phyloP scores from a whole-genome alignment of 2,329 filamentous ascomycete genomes.

The Tolypocladium nubicola region DNA sequence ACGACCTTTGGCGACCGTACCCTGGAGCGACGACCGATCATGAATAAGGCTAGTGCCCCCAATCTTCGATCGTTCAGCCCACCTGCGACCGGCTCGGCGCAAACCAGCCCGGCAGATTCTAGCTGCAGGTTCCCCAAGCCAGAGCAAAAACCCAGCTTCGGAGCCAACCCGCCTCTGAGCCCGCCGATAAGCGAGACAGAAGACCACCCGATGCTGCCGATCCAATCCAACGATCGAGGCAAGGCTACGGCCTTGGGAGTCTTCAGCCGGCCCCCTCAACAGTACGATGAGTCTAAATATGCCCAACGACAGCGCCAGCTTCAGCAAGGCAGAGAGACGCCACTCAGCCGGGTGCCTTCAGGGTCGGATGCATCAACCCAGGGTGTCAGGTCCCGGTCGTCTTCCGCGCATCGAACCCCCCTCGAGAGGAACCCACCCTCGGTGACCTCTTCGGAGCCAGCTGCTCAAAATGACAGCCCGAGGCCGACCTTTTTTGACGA shows the following conservation, averaged over 20 bases:
- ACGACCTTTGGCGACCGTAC: conserved; percentile 34
- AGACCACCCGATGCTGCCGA: conserved; percentile 51
- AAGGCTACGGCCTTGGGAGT: conserved; percentile 64
- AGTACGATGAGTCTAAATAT: conserved; percentile 79
- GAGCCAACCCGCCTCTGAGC: conserved; percentile 28
- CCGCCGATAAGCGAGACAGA: conserved; percentile 60
- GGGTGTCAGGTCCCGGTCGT: conserved; percentile 34
- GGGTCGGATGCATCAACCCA: conserved; percentile 33
- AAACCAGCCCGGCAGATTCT: conserved; percentile 25
- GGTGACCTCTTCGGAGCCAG: conserved; percentile 13
- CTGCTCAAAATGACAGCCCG: conserved; percentile 20
- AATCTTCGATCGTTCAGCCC: conserved; percentile 53
- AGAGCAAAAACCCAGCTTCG: conserved; percentile 20
- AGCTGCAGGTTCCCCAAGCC: conserved; percentile 23
- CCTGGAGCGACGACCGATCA: conserved; percentile 32
- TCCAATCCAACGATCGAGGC: conserved; percentile 66
- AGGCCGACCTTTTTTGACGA: conserved; percentile 33
- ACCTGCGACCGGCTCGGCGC: conserved; percentile 26
- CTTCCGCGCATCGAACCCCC: conserved; percentile 28
- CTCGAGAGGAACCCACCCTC: conserved; percentile 21
- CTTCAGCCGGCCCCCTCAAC: conserved; percentile 59
- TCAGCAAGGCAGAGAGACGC: conserved; percentile 61
- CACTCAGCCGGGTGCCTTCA: conserved; percentile 33
- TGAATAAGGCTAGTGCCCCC: conserved; percentile 53
- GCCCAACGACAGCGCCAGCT: conserved; percentile 73